These are phyloP conservation scores for Cercospora berteroae DNA, from an alignment of 2,329 filamentous ascomycete genomes.

Conservation along the genomic window DNA sequence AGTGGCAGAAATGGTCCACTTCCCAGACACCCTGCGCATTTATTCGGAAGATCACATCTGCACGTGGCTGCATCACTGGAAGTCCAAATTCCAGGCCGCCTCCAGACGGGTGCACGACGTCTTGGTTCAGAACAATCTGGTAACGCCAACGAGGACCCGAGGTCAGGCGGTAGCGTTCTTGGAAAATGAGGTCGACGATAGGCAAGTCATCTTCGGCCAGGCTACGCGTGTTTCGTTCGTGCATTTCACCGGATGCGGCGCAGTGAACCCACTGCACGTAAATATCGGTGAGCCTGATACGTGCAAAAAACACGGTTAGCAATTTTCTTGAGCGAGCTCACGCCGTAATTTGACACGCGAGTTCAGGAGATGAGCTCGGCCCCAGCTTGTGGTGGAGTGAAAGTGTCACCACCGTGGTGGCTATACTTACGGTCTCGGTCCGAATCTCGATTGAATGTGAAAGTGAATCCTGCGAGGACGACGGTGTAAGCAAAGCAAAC, in stretches of 20 bases:
- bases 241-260: neutral
- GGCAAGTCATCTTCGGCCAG: neutral
- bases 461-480: neutral
- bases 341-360: neutral
- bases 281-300: neutral
- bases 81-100: neutral
- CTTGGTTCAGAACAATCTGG: neutral
- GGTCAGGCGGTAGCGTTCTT: neutral
- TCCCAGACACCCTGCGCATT: neutral
- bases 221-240: neutral
- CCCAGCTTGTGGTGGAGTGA: too few relatives aligned
- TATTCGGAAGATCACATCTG: neutral
- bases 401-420: too few relatives aligned
- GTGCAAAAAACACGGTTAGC: neutral
- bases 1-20: neutral
- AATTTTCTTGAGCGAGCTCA: neutral
- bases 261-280: neutral
- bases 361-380: too few relatives aligned
- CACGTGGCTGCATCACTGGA: neutral
- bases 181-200: neutral
- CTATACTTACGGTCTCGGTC: neutral
- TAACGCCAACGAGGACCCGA: neutral
- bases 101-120: neutral
- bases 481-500: too few relatives aligned
- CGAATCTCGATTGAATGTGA: neutral